Base-by-base conservation (phyloP, 805 yeast genomes). In the Metschnikowia lunata region DNA sequence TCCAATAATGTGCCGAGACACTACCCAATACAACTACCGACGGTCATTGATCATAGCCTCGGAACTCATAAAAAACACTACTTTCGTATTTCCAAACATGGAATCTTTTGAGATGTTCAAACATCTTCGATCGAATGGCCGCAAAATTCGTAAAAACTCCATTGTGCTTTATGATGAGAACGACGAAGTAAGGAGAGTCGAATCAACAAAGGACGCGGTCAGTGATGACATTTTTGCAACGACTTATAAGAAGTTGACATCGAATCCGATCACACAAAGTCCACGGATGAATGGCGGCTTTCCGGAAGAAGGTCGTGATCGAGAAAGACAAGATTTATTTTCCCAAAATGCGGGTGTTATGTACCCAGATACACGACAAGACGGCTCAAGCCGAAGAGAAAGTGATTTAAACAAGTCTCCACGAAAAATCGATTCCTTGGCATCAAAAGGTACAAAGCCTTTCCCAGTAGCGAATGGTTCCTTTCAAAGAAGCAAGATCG, bases 61-160 rank as follows among this genome's bases (percentile, higher is more conserved):
- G 26, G 74, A 66, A 45, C 55, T 66, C 44, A 52, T 70, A 49
- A 63, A 62, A 39, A 52, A 52, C 35, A 50, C 47, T 34, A 51
- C 54, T 10, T 62, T 58, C 44, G 51, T 70, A 15, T 71, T 71
- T 40, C 57, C 66, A 4, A 57, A 58, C 44, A 41, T 42, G n/a
- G 63, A 58, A 11, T 54, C 67, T 26, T 69, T 59, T 43, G 46
- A 52, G 33, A 35, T 51, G 26, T 71, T 67, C 54, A 62, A 61
- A 42, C 46, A 55, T 32, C 48, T 66, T 18, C 46, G 69, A 27
- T 40, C 48, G 18, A 48, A 47, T 28, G 47, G 42, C 18, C 63
- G 60, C 36, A 59, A 57, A 39, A 37, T 37, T 26, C 49, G 60
- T 31, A 59, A 59, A 30, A 55, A 51, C 40, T 59, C 59, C 27